phyloP scores from a whole-genome alignment of 371 early-diverging fungal species.

The Mortierella sp. region DNA sequence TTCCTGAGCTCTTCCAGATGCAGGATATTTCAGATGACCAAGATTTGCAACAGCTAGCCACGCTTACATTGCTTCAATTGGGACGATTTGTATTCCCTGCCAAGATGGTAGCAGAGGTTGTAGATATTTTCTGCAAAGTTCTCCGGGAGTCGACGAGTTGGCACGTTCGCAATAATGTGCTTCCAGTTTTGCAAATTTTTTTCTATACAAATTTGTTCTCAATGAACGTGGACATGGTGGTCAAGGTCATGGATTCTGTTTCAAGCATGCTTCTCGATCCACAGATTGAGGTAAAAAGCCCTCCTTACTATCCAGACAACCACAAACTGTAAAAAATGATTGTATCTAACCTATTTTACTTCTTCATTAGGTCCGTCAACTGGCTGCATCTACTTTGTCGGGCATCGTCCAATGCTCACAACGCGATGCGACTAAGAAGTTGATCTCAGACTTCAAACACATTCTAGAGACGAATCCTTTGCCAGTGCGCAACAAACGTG shows the following conservation, averaged over 20 bases:
- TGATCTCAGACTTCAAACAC: constrained; percentile 61
- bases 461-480: constrained; percentile 42
- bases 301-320: no score
- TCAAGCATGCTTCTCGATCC: constrained; percentile 75
- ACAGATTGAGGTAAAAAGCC: constrained; percentile 75
- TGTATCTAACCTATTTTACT: not conserved
- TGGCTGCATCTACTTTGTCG: constrained; percentile 85
- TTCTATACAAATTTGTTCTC: constrained; percentile 81
- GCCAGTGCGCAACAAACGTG: constrained; percentile 38
- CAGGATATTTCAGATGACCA: constrained; percentile 82
- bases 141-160: constrained; percentile 73
- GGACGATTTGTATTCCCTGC: constrained; percentile 71
- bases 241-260: constrained; percentile 74
- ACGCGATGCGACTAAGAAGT: constrained; percentile 72
- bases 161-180: constrained; percentile 78
- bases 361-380: constrained; percentile 74
- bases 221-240: constrained; percentile 63
- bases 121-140: constrained; percentile 68
- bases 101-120: constrained; percentile 60
- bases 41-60: constrained; percentile 76
- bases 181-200: constrained; percentile 85
- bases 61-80: constrained; percentile 63
- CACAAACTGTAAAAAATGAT: not conserved
- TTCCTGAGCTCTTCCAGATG: constrained; percentile 77
- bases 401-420: constrained; percentile 91